Conservation (phyloP, 2,329 filamentous ascomycete genomes). For the Drechslera avenae region DNA sequence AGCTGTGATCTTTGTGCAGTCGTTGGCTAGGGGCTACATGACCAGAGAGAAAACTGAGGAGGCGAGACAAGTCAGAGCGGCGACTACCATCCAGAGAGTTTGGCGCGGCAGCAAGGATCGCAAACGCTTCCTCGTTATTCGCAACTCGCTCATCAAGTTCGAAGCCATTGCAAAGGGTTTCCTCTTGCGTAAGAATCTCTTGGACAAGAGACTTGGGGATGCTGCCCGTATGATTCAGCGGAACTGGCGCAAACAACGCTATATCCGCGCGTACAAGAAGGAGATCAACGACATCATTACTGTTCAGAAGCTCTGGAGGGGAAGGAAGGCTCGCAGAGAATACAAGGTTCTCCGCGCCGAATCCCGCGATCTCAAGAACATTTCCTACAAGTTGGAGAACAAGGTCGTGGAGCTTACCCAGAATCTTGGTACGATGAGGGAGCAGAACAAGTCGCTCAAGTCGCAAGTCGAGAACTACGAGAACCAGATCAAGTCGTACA, state of each 20-base stretch:
- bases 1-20: conserved; percentile 80
- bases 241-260: conserved; percentile 80
- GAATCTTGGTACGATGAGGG: conserved; percentile 86
- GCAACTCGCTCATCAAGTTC: conserved; percentile 83
- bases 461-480: conserved; percentile 95
- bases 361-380: conserved; percentile 97
- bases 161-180: conserved; percentile 92
- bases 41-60: conserved; percentile 80
- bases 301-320: conserved; percentile 92
- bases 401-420: conserved; percentile 99
- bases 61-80: conserved; percentile 80
- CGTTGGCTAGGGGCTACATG: conserved; percentile 75
- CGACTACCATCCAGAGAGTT: conserved; percentile 91
- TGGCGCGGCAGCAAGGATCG: conserved; percentile 93
- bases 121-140: conserved; percentile 76
- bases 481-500: conserved; percentile 93
- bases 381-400: conserved; percentile 99
- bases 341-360: conserved; percentile 95
- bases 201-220: conserved; percentile 92
- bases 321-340: conserved; percentile 74
- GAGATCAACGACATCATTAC: conserved; percentile 89
- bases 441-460: conserved; percentile 87
- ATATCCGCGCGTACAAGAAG: conserved; percentile 80
- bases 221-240: conserved; percentile 90
- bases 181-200: conserved; percentile 85